Evolutionary conservation across 1,139 yeast genomes (phyloP), one percentile per base, ranked within the genome.

Genomic region (Hemisphaericaspora xylanilytica): DNA sequence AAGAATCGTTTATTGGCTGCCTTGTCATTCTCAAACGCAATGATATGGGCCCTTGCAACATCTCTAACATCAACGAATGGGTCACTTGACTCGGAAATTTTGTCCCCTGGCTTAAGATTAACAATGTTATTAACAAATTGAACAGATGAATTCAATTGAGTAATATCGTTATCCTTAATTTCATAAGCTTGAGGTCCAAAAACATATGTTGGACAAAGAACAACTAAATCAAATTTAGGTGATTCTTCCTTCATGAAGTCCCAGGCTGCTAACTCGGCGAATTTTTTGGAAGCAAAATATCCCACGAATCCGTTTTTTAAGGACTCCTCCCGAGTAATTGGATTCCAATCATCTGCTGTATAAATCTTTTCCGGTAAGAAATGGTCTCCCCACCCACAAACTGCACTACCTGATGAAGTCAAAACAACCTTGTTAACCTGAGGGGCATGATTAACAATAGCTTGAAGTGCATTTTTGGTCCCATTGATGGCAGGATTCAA

Each of bases 261-360:
- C 78, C 80, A 73, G 15, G 79, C 81, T 3, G 75, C 72, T 43
- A 56, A 54, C 50, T 58, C 61, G n/a, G 61, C 61, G 41, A 67
- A 64, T 65, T 65, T 71, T 55, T 78, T 78, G 5, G 82, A 74
- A 1, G 72, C 78, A 44, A 59, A 45, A 56, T 78, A 78, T 5
- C 74, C 81, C 21, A 41, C 39, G 7, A 46, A 37, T 5, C 61
- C 57, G 39, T 58, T 46, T 17, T 45, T 41, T 42, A 20, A 20
- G 5, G 8, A 5, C 8, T 20, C 21, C 49, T 48, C 34, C 64
- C 65, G 41, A 51, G n/a, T n/a, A n/a, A n/a, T n/a, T n/a, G n/a
- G n/a, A n/a, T n/a, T n/a, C n/a, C n/a, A n/a, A n/a, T n/a, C n/a
- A n/a, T n/a, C n/a, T n/a, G n/a, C n/a, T n/a, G n/a, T n/a, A n/a